Evolutionary conservation across 2,329 filamentous ascomycete species (phyloP), one percentile per base, ranked within the genome.

Genomic region (Fusarium zealandicum): DNA sequence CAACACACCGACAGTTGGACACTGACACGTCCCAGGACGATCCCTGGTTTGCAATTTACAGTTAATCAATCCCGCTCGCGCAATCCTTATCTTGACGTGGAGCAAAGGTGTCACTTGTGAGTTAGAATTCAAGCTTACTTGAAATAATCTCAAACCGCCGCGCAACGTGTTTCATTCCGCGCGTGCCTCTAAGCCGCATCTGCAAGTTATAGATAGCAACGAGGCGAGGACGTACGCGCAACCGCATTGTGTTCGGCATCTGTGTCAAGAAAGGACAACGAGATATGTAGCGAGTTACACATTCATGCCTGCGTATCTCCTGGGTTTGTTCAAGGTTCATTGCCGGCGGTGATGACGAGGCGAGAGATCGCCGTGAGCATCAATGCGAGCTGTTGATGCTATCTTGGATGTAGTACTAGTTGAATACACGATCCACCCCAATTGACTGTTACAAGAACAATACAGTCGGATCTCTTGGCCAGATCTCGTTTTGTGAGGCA

Each of bases 121-220:
- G 51, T 51, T 67, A 65, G 54, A 66, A 57, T 64, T 66, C 64
- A 67, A 67, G 64, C 64, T 67, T 67, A 67, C 63, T 67, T 66
- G 50, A 46, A 64, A 64, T 62, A 63, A 57, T 59, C 57, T 61
- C 58, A 66, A 61, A 66, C 58, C 39, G 58, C 57, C 63, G 63
- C 61, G 60, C 60, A 67, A 66, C 41, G 56, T 66, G 63, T 67
- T 51, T 64, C 51, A 60, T 54, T 31, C 40, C 46, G 48, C 54
- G 51, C 51, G 55, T 63, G 39, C 57, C 59, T 38, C 18, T 14
- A 33, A 57, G 54, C 52, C 54, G 50, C 42, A 63, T 52, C 54
- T 28, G 32, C 22, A 39, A 36, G 35, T 37, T 16, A 47, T 41
- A n/a, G 39, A 46, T 25, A 27, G 41, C 12, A 35, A 25, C 35